A percentile compares a stretch with the other conserved stretches of the same genome.
Conservation (phyloP, 2,329 filamentous ascomycete species). For the Nothophoma quercina region DNA sequence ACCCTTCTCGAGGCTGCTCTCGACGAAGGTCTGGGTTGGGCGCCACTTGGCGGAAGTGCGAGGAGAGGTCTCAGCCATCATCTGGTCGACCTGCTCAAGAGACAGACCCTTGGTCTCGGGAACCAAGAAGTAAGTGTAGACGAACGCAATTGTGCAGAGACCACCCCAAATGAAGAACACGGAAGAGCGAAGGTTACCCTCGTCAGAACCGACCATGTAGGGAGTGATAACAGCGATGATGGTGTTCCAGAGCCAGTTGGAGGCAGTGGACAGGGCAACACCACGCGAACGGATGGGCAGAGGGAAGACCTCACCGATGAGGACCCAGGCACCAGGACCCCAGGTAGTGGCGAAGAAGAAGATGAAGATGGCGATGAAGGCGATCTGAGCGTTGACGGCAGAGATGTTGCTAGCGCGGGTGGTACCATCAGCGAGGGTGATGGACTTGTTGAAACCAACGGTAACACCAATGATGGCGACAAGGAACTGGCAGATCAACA, state of each 20-base stretch:
- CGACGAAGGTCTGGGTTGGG: constrained; percentile 71
- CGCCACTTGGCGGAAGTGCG: constrained; percentile 78
- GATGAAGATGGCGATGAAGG: constrained; percentile 68
- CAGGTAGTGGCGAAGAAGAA: constrained; percentile 80
- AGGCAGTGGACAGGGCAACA: constrained; percentile 57
- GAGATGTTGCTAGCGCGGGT: constrained; percentile 20
- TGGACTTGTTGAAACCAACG: constrained; percentile 22
- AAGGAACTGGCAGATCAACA: constrained; percentile 56
- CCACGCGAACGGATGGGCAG: constrained; percentile 52
- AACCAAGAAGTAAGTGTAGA: constrained; percentile 68
- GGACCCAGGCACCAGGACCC: constrained; percentile 74
- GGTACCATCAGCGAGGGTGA: constrained; percentile 18
- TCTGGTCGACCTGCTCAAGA: constrained; percentile 72
- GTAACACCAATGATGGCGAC: constrained; percentile 39
- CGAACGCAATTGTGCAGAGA: constrained; percentile 63
- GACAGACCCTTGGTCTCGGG: constrained; percentile 78
- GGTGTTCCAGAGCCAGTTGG: constrained; percentile 58
- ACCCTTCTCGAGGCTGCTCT: constrained; percentile 51
- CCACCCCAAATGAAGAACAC: constrained; percentile 61
- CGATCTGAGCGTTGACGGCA: constrained; percentile 34
- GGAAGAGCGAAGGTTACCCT: constrained; percentile 64
- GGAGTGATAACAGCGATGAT: constrained; percentile 64
- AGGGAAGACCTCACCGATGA: constrained; percentile 45
- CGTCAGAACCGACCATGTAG: constrained; percentile 59
- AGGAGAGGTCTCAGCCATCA: constrained; percentile 78